A percentile compares a stretch with the other conserved stretches of the same genome.
These are phyloP conservation scores for Chytriomyces confervae DNA, from an alignment of 192 early-diverging fungal genomes.

Conservation along the genomic window DNA sequence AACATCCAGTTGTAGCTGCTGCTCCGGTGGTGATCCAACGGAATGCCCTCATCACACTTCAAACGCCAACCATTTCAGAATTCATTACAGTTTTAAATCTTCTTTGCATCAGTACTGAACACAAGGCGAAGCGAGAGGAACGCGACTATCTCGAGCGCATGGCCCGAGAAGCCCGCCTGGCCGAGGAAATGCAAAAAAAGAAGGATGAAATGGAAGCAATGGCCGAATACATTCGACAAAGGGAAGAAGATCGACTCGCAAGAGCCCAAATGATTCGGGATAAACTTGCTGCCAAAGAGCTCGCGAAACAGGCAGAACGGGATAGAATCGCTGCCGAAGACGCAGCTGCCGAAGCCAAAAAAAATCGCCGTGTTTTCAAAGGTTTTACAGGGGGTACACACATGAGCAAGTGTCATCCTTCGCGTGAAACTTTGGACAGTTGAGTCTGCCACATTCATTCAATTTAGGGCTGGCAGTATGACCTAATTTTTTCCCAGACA, in stretches of 20 bases:
- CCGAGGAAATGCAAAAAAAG: constrained; percentile 41
- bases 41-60: constrained; percentile 43
- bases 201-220: constrained; percentile 40
- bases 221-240: constrained; percentile 34
- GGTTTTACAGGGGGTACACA: constrained; percentile 50
- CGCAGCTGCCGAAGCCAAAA: neutral
- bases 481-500: neutral
- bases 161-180: constrained; percentile 32
- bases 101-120: constrained; percentile 40
- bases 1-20: neutral
- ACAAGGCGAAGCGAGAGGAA: constrained; percentile 30
- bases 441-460: constrained; percentile 36
- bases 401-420: constrained; percentile 53
- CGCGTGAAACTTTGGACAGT: constrained; percentile 53
- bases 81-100: constrained; percentile 50
- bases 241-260: constrained; percentile 44
- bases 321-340: constrained; percentile 10
- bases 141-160: constrained; percentile 44
- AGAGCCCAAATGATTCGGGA: constrained; percentile 31
- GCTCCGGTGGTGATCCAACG: neutral
- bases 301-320: neutral
- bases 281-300: constrained; percentile 19
- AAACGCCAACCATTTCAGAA: constrained; percentile 50
- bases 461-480: neutral
- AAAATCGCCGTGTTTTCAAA: neutral